A percentile compares a stretch with the other conserved stretches of the same genome.
phyloP scores from a whole-genome alignment of 2,329 filamentous ascomycete species.

The Eutypella sp. region DNA sequence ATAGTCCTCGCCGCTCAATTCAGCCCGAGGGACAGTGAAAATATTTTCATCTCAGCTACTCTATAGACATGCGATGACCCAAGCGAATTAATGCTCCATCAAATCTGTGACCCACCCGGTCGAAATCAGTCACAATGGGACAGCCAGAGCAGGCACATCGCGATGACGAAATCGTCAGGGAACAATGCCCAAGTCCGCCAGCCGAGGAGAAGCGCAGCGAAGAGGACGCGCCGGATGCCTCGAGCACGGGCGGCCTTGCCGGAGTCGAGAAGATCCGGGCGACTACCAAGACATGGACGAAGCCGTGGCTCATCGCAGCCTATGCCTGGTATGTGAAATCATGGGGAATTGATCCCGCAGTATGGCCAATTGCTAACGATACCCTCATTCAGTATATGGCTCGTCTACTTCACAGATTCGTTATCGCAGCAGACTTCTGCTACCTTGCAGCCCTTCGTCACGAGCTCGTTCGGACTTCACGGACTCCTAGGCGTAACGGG shows the following conservation, averaged over 20 bases:
- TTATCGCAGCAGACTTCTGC: constrained; percentile 33
- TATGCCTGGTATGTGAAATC: background rate
- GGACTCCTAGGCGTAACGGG: constrained; percentile 41
- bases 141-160: background rate
- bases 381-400: constrained; percentile 30
- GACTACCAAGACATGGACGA: constrained; percentile 1
- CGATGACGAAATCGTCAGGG: background rate
- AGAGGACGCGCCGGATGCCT: background rate
- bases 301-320: background rate
- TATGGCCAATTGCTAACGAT: background rate
- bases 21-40: too few species aligned
- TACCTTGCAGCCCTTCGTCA: constrained; percentile 29
- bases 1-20: too few species aligned
- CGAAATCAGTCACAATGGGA: background rate
- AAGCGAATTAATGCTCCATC: too few species aligned
- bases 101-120: background rate
- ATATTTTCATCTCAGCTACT: too few species aligned
- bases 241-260: background rate
- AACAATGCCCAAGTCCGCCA: background rate
- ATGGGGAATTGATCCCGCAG: background rate
- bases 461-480: constrained; percentile 36
- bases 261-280: constrained; percentile 1
- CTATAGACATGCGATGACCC: too few species aligned
- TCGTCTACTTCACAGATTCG: constrained; percentile 39
- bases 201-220: background rate